Conservation (phyloP, 306 rosid genomes). For the Comarum palustre region DNA sequence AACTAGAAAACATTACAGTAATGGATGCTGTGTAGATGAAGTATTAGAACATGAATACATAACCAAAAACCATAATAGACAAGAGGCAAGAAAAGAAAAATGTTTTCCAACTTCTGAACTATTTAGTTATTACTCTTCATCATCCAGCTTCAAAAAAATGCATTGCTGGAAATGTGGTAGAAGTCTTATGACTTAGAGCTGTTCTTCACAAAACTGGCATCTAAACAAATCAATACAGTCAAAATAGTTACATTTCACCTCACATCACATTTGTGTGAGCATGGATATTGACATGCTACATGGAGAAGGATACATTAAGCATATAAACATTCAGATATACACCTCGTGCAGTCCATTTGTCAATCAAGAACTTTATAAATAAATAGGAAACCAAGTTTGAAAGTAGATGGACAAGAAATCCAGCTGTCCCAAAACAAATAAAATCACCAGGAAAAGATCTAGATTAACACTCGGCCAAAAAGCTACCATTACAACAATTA, state of each 20-base stretch:
- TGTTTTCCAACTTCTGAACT: background rate
- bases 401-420: background rate
- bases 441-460: background rate
- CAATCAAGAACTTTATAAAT: too few species aligned
- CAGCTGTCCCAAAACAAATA: background rate
- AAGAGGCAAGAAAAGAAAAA: background rate
- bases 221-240: background rate
- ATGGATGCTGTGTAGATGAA: background rate
- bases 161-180: background rate
- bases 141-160: background rate
- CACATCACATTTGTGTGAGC: background rate
- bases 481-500: background rate
- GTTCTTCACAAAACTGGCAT: background rate
- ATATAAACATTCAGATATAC: background rate
- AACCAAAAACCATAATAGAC: background rate
- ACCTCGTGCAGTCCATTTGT: too few species aligned
- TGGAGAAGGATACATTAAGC: background rate
- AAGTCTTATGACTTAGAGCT: background rate
- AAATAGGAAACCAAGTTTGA: background rate
- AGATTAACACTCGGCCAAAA: background rate
- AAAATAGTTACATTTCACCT: background rate
- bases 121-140: background rate
- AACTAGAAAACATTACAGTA: conserved; percentile 9
- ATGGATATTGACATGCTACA: background rate
- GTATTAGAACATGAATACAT: background rate